Conservation (phyloP, 139 green algal genomes). For the Chlamydomonas sphaeroides region DNA sequence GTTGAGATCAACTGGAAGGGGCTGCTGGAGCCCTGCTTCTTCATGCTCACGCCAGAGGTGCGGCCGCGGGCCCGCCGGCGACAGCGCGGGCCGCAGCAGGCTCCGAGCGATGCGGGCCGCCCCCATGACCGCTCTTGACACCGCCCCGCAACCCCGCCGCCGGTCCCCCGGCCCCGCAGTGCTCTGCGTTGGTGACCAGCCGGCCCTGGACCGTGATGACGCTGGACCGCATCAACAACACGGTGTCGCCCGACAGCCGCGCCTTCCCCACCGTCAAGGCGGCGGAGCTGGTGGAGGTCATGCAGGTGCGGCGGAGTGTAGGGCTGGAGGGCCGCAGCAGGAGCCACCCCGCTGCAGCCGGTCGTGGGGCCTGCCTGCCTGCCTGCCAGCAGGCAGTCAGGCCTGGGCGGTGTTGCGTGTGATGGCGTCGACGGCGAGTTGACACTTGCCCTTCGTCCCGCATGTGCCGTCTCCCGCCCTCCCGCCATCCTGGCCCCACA, state of each 20-base stretch:
- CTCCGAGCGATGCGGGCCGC: too few relatives aligned
- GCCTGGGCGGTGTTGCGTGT: too few relatives aligned
- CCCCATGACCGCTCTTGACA: too few relatives aligned
- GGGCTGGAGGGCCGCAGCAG: too few relatives aligned
- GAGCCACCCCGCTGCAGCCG: too few relatives aligned
- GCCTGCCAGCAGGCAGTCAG: too few relatives aligned
- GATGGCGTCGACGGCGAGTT: too few relatives aligned
- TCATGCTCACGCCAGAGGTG: constrained; percentile 41
- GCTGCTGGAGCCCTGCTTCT: constrained; percentile 38
- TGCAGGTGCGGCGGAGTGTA: too few relatives aligned
- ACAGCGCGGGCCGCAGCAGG: too few relatives aligned
- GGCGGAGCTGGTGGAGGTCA: neutral
- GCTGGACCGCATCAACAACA: constrained; percentile 30
- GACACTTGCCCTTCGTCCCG: too few relatives aligned
- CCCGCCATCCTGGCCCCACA: neutral
- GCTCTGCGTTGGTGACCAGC: constrained; percentile 3
- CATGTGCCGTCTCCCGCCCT: too few relatives aligned
- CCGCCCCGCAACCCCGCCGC: neutral
- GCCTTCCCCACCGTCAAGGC: constrained; percentile 39
- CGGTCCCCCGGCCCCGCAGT: constrained; percentile 1
- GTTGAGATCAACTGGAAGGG: constrained; percentile 48
- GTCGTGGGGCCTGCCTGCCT: too few relatives aligned
- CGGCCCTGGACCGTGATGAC: constrained; percentile 10
- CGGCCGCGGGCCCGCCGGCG: neutral
- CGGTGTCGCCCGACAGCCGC: constrained; percentile 45